Evolutionary conservation across 257 asterid genomes (phyloP), one percentile per base, ranked within the genome.

Genomic region (Nicotiana tomentosiformis): DNA sequence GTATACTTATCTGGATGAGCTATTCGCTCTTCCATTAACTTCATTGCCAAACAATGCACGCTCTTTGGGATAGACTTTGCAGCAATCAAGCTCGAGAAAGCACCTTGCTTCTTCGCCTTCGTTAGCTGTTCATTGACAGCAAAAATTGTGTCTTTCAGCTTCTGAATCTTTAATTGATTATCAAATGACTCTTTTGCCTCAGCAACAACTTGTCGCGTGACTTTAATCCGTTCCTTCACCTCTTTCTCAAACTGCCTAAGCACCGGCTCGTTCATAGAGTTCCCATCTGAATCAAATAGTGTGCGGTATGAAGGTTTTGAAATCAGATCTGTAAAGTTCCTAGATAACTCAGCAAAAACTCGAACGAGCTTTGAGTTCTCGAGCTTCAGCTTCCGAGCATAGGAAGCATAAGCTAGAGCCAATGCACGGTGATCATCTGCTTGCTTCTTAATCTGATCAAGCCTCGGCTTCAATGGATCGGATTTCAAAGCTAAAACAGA

Each of bases 41-140:
- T 87, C 92, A 93, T 62, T 66, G 97, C 90, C 85, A 93, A 77
- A 82, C 97, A 93, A 77, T 93, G 97, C 91, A 93, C 86, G 84
- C 97, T 93, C 87, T 93, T 93, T 51, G 97, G 97, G 78, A 90
- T 93, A 23, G 95, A 93, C 85, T 93, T 93, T 77, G 97, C 97
- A 60, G 97, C 97, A 86, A 93, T 89, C 91, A 93, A 87, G 90
- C 95, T 93, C 18, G 97, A 89, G 57, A 93, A 93, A 68, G 96
- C 97, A 78, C 97, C 97, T 74, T 91, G 93, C 89, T 92, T 93
- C 84, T 91, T 93, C 5, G 94, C 89, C 85, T 93, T 93, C 12
- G 93, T 90, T 58, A 91, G 77, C 89, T 87, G 94, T 77, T 91
- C 97, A 83, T 91, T 90, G 82, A 93, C 84, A 17, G 92, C 93